Evolutionary conservation across 768 basidiomycete genomes (phyloP).

Genomic region (Tulasnella sp.): DNA sequence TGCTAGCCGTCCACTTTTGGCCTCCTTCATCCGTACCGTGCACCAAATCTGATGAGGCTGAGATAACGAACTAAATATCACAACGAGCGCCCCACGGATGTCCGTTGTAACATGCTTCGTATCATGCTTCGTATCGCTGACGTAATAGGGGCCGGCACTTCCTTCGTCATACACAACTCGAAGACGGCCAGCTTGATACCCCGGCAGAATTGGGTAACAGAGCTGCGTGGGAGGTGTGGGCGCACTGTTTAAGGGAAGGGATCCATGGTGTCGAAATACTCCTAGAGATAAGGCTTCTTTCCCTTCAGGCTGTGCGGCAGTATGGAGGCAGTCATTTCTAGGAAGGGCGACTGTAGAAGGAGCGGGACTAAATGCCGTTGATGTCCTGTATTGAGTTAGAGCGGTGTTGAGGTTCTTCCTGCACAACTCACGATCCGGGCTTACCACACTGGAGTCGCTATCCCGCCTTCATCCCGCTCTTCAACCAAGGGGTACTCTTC

Average conservation of each 20-base stretch:
- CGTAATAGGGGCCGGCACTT: background rate
- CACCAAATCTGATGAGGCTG: background rate
- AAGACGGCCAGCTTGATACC: background rate
- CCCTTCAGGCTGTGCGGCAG: background rate
- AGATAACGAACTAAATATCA: background rate
- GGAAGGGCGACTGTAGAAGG: background rate
- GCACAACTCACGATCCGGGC: background rate
- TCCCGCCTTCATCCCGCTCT: background rate
- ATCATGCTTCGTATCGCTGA: background rate
- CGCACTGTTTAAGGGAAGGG: background rate
- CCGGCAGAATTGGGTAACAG: background rate
- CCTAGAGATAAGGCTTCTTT: background rate
- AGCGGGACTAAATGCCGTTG: background rate
- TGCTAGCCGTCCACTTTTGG: background rate
- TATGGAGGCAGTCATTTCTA: background rate
- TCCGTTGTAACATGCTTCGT: background rate
- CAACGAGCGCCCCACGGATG: too few species aligned
- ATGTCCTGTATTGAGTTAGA: background rate
- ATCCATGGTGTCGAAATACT: background rate
- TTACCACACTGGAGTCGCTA: too few species aligned
- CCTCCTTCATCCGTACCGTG: background rate
- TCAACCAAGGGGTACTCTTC: background rate
- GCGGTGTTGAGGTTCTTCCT: background rate
- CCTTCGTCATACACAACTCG: background rate
- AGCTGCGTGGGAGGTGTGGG: background rate